phyloP scores from a whole-genome alignment of 1,284 basidiomycete genomes.

The Microbotryomycetes sp. region DNA sequence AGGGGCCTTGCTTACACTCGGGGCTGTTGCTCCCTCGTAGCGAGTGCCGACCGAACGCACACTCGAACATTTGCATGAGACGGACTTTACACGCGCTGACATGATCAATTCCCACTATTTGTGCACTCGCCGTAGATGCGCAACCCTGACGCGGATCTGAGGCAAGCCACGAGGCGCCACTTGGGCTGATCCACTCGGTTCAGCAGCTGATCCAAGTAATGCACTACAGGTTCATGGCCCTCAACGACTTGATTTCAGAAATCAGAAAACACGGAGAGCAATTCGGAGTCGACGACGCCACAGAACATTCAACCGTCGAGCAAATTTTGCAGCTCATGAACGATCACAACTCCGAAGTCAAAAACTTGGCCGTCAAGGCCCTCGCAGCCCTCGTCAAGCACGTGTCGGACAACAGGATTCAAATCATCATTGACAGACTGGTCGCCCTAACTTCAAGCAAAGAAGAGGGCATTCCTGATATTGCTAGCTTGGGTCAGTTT shows the following conservation, averaged over 20 bases:
- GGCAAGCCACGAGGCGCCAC: slow-evolving; percentile 16
- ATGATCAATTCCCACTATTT: too few species aligned
- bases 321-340: slow-evolving; percentile 32
- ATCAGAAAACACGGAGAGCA: slow-evolving; percentile 58
- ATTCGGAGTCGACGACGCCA: slow-evolving; percentile 67
- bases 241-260: slow-evolving; percentile 84
- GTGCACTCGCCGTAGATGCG: too few species aligned
- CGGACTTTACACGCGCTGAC: too few species aligned
- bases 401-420: slow-evolving; percentile 71
- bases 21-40: too few species aligned
- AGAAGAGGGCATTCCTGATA: slow-evolving; percentile 85
- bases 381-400: slow-evolving; percentile 80
- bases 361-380: slow-evolving; percentile 96
- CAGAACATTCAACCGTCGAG: slow-evolving; percentile 33
- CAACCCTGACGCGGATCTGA: slow-evolving; percentile 42
- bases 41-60: too few species aligned
- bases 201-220: slow-evolving; percentile 75
- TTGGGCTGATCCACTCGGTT: too few species aligned
- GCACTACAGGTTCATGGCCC: slow-evolving; percentile 73
- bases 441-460: slow-evolving; percentile 71
- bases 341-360: slow-evolving; percentile 95
- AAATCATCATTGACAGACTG: slow-evolving; percentile 74
- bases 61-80: too few species aligned
- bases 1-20: too few species aligned
- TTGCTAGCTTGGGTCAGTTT: slow-evolving; percentile 75